A percentile compares a stretch with the other conserved stretches of the same genome.
Conservation (phyloP, 2,329 filamentous ascomycete species). For the Epicoccum nigrum region DNA sequence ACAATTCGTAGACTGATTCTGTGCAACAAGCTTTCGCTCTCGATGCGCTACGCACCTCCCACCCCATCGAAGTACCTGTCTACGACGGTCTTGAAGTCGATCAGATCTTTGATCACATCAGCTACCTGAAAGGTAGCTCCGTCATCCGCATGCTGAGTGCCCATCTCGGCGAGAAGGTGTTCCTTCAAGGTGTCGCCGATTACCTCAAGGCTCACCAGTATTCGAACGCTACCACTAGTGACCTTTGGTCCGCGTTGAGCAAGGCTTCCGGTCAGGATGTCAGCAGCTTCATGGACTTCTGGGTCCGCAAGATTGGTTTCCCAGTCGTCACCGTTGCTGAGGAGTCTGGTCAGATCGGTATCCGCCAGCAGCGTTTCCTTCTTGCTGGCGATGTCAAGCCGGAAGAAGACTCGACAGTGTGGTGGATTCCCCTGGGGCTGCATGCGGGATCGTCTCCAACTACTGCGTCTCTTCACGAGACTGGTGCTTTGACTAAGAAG, state of each 20-base stretch:
- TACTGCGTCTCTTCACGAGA: constrained; percentile 65
- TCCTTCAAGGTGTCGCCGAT: constrained; percentile 85
- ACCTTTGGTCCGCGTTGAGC: constrained; percentile 87
- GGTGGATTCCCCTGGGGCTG: constrained; percentile 93
- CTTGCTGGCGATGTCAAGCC: constrained; percentile 88
- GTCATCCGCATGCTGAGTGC: constrained; percentile 95
- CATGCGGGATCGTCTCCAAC: constrained; percentile 68
- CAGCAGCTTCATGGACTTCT: constrained; percentile 84
- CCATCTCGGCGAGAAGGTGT: constrained; percentile 85
- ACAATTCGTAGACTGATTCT: constrained; percentile 72
- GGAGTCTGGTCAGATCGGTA: constrained; percentile 77
- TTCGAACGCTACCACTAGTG: constrained; percentile 86
- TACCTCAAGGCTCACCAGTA: constrained; percentile 91
- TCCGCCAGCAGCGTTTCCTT: constrained; percentile 89
- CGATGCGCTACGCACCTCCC: constrained; percentile 87
- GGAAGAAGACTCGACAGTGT: constrained; percentile 88
- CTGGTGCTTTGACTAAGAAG: constrained; percentile 74
- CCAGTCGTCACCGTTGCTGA: constrained; percentile 87
- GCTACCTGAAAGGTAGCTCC: constrained; percentile 94
- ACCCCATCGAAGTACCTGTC: constrained; percentile 95
- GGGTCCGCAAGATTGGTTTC: constrained; percentile 96
- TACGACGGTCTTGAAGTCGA: constrained; percentile 93
- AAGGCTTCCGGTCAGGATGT: constrained; percentile 89
- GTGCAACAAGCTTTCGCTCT: constrained; percentile 91
- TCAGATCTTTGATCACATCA: constrained; percentile 97